Evolutionary conservation across 2,329 filamentous ascomycete genomes (phyloP), one percentile per base, ranked within the genome.

Genomic region (Onygena corvina): DNA sequence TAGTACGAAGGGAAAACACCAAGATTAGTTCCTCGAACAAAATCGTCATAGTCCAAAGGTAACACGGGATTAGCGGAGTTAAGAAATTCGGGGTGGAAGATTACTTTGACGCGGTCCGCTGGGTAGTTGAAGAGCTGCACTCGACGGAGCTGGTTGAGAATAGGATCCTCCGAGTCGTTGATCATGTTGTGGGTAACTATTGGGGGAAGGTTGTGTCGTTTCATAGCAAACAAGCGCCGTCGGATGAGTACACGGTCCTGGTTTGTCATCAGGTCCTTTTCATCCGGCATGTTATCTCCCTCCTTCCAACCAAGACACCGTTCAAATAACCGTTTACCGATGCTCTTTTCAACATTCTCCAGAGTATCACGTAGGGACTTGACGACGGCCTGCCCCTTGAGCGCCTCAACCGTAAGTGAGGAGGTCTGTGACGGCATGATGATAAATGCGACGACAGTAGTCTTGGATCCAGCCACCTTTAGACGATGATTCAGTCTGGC

Each of bases 131-230:
- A 96, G 18, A 98, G 81, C 67, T 96, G 86, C 47, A 95, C 93
- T 36, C 92, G 82, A 46, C 92, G 85, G 61, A 98, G 84, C 70
- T 96, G 92, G 74, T 94, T 94, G 54, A 98, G 72, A 46, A 98
- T 86, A 1, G 90, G 92, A 60, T 98, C 92, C 59, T 95, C 90
- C 33, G 77, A 68, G 66, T 96, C 90, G 63, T 94, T 95, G 59
- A 86, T 71, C 90, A 98, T 95, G 76, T 98, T 96, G 75, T 98
- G 92, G 3, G 92, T 98, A 52, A 96, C 90, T 62, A 98, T 94
- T 0, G 92, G 92, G 3, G 92, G 92, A 25, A 96, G 77, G 33
- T 79, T 80, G 65, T 88, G 77, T 48, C 92, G 79, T 75, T 96
- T 96, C 88, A 96, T 95, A 54, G 89, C 92, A 62, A 94, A 98